Percentiles rank a stretch among this genome's conserved stretches.
Evolutionary conservation across 148 eudicot species (phyloP).

Genomic region (Rhododendron mucronatum): DNA sequence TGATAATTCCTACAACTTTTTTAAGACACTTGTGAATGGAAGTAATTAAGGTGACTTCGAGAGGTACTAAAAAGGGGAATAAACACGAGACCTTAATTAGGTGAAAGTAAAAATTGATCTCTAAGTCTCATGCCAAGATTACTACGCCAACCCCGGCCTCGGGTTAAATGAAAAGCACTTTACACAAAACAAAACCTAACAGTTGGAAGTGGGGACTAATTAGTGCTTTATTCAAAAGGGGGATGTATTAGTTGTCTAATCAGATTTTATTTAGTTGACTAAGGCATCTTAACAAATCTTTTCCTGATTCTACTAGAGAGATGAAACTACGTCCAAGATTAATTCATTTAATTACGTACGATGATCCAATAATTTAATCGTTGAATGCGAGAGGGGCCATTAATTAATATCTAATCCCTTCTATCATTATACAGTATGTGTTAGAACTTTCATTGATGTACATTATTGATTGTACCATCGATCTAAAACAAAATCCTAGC

Average conservation of each 20-base stretch:
- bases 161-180: slow-evolving; percentile 11
- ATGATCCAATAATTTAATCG: background rate
- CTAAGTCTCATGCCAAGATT: no score
- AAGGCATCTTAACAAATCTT: slow-evolving; percentile 13
- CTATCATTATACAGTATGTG: background rate
- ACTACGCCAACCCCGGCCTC: background rate
- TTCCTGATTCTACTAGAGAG: background rate
- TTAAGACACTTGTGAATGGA: no score
- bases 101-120: no score
- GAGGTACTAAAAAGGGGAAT: no score
- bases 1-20: no score
- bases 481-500: background rate
- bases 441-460: no score
- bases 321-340: background rate
- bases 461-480: background rate
- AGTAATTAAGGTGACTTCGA: no score
- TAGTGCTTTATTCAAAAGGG: background rate
- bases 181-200: background rate
- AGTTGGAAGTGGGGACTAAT: background rate
- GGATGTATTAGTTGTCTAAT: slow-evolving; percentile 14
- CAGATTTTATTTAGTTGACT: slow-evolving; percentile 9
- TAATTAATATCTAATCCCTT: background rate
- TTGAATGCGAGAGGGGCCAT: slow-evolving; percentile 9
- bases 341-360: background rate
- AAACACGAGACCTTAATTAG: no score